Base-by-base conservation (phyloP, 2,329 filamentous ascomycete genomes). In the Alternaria consortialis region DNA sequence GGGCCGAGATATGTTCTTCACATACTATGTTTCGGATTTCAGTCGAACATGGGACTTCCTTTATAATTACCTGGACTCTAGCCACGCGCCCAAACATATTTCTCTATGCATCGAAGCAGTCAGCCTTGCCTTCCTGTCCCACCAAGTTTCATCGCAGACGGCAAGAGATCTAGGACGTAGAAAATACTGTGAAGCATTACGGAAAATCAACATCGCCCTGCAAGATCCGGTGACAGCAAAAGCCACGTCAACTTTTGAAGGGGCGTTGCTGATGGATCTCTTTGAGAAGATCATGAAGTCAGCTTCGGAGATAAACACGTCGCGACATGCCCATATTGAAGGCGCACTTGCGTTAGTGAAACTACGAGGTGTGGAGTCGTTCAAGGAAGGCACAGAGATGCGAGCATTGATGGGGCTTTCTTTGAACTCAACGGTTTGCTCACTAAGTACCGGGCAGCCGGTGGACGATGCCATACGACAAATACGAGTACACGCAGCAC, bases 371-470 rank as follows among this genome's bases (percentile, higher is more conserved):
- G 23, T 76, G 9, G 51, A 66, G 6, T 29, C 53, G 0, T 71
- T 74, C 51, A 62, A 54, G 3, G 58, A 66, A n/a, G 53, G 52
- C 17, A 23, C 60, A 12, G 62, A 65, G 27, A 11, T 73, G 20
- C 64, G 53, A 44, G 62, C 59, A 4, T 60, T 76, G 12, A 53
- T 64, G 34, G 64, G 70, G 1, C 53, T 76, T 6, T 56, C 56
- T 15, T 65, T 73, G 9, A 78, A 77, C 44, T 63, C 70, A 15
- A 69, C 74, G 5, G 72, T 79, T 2, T 73, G 65, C 56, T 73
- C 70, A 46, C 54, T 79, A 4, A 70, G 66, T 5, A 69, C 64
- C 3, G 58, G 67, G 20, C 43, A 53, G 15, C 59, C 62, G 15
- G 55, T 74, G n/a, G 69, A 74, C 1, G 20, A 58, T 7, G 65